A percentile compares a stretch with the other conserved stretches of the same genome.
Evolutionary conservation across 2,329 filamentous ascomycete species (phyloP).

Genomic region (Trichophyton simii): DNA sequence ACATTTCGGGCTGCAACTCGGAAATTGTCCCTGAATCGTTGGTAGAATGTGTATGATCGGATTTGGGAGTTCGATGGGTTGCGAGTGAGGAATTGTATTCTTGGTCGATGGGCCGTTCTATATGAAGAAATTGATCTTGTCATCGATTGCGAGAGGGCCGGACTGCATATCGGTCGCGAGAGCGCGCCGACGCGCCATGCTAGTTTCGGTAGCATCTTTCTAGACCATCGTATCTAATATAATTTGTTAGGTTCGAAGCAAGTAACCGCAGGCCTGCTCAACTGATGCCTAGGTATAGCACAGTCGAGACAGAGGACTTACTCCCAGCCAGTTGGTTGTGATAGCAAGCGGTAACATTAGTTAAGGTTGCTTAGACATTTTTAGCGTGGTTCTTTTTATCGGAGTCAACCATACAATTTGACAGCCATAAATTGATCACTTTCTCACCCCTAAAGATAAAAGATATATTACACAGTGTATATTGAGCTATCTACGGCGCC

Average conservation of each 20-base stretch:
- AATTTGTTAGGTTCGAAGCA: not conserved
- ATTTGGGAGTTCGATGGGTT: slow-evolving; percentile 6
- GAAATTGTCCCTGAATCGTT: slow-evolving; percentile 24
- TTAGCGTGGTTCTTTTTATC: too few species aligned
- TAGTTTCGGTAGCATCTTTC: slow-evolving; percentile 17
- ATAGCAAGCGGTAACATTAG: too few species aligned
- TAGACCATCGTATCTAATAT: slow-evolving; percentile 5
- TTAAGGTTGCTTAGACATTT: too few species aligned
- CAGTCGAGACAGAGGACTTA: too few species aligned
- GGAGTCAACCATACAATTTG: too few species aligned
- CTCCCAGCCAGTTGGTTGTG: too few species aligned
- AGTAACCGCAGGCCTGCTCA: not conserved
- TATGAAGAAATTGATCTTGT: not conserved
- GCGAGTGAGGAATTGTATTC: slow-evolving; percentile 1
- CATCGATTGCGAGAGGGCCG: not conserved
- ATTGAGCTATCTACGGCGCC: too few species aligned
- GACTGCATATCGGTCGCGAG: slow-evolving; percentile 6
- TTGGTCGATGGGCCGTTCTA: not conserved
- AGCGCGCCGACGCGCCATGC: slow-evolving; percentile 21
- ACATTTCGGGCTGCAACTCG: slow-evolving; percentile 28
- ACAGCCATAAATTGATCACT: too few species aligned
- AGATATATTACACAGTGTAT: too few species aligned
- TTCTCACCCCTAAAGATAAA: too few species aligned
- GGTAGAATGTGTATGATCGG: slow-evolving; percentile 18
- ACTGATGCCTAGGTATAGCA: not conserved